Percentiles rank a stretch among this genome's conserved stretches.
Conservation (phyloP, 2,329 filamentous ascomycete genomes). For the Trichoderma aggressivum region DNA sequence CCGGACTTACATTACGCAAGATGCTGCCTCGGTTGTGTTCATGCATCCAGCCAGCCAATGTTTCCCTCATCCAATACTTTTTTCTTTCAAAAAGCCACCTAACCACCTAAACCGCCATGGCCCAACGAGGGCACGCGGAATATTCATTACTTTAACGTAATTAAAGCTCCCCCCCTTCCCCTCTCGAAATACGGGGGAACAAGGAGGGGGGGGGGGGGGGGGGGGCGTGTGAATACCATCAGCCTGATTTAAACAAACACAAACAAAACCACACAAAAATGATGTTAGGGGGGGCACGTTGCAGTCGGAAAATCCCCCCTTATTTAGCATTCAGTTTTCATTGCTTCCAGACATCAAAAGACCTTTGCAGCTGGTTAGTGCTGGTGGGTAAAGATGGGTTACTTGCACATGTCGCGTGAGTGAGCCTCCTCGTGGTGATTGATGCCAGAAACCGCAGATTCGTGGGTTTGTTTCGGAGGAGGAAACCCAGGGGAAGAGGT, state of each 20-base stretch:
- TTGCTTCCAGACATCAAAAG: neutral
- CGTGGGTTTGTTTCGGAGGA: neutral
- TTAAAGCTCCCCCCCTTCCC: neutral
- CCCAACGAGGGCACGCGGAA: neutral
- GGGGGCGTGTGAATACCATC: slow-evolving; percentile 3
- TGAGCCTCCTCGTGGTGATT: neutral
- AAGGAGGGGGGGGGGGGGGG: neutral
- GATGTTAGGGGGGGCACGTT: neutral
- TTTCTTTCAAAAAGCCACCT: neutral
- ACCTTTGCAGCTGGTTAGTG: neutral
- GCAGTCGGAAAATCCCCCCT: neutral
- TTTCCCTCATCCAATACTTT: neutral
- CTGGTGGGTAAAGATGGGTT: neutral
- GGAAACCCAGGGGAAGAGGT: neutral
- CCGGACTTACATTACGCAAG: neutral
- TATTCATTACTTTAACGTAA: slow-evolving; percentile 6
- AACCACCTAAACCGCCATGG: neutral
- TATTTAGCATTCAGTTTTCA: neutral
- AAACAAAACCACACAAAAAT: neutral
- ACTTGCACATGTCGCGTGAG: neutral
- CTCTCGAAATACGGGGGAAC: neutral
- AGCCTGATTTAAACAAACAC: neutral
- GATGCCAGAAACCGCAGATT: neutral
- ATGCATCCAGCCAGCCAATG: neutral
- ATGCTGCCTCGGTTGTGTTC: neutral